Percentiles rank a stretch among this genome's conserved stretches.
Evolutionary conservation across 768 basidiomycete genomes (phyloP).

Genomic region (Suillus variegatus): DNA sequence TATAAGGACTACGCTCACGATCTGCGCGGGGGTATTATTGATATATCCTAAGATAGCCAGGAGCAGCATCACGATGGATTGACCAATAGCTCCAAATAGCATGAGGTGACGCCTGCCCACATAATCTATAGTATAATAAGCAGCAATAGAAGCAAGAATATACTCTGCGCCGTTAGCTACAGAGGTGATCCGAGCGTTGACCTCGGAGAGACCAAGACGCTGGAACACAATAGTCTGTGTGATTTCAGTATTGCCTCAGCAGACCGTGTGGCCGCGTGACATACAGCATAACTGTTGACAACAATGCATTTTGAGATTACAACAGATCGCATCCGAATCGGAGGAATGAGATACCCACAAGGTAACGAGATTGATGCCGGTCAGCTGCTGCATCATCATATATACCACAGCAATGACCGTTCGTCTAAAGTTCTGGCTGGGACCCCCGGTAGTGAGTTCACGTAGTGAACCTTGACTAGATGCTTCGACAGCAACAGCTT

Average conservation of each 20-base stretch:
- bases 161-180: conserved; percentile 44
- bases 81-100: conserved; percentile 45
- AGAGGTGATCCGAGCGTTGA: conserved; percentile 28
- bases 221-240: conserved; percentile 16
- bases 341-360: conserved; percentile 14
- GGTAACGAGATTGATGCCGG: conserved; percentile 33
- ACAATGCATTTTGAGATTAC: background rate
- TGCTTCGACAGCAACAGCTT: conserved; percentile 34
- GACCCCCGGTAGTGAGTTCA: conserved; percentile 39
- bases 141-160: conserved; percentile 47
- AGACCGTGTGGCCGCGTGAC: background rate
- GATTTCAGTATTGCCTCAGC: background rate
- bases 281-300: conserved; percentile 15
- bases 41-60: conserved; percentile 27
- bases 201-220: conserved; percentile 24
- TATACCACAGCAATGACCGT: conserved; percentile 10
- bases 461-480: conserved; percentile 27
- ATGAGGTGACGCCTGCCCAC: conserved; percentile 49
- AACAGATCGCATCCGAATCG: background rate
- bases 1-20: conserved; percentile 24
- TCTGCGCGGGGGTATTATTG: conserved; percentile 25
- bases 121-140: conserved; percentile 49
- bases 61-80: conserved; percentile 29
- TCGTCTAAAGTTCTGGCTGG: conserved; percentile 42
- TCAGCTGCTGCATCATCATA: conserved; percentile 37